Base-by-base conservation (phyloP, 2,329 filamentous ascomycete genomes). In the Botrytis galanthina region DNA sequence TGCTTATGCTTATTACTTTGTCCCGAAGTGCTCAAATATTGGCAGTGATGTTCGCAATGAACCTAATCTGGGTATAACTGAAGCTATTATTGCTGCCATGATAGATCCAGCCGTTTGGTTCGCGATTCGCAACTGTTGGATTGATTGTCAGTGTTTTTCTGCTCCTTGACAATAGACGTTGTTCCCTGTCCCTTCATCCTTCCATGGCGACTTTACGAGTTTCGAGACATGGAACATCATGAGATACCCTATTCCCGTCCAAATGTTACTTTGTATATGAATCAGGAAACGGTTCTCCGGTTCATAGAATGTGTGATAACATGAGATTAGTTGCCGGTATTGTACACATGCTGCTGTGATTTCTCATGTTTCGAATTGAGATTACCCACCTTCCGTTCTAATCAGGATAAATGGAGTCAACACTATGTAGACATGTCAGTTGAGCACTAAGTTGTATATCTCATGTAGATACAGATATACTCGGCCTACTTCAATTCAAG, bases 341-440 rank as follows among this genome's bases (percentile, higher is more conserved):
- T 8, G 64, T 67, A 39, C 46, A 54, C 2, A 39, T 54, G 64
- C 51, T 39, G 64, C 37, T 42, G 46, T 42, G 35, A 14, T 26
- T 32, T 69, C 66, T 57, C 48, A 57, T 44, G 48, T 69, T 59
- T 69, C 66, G 48, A 57, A 57, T 69, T 69, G 51, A 44, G 26
- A 69, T 42, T n/a, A 57, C n/a, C 66, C 66, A 69, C 18, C 26
- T 42, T 57, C 54, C 35, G 35, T 37, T 26, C 26, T 16, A 9
- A 42, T 39, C 66, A 29, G 64, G 64, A 68, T 68, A 54, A 67
- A 39, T 39, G 46, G 46, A 37, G 37, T 39, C 22, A 9, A 22
- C 20, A 20, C 37, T 29, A n/a, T n/a, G n/a, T n/a, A 63, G 39
- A n/a, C 37, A 42, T 54, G 64, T 54, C 64, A 68, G 64, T 57